phyloP scores from a whole-genome alignment of 1,284 basidiomycete species.

The Xerocomus amazonicus region DNA sequence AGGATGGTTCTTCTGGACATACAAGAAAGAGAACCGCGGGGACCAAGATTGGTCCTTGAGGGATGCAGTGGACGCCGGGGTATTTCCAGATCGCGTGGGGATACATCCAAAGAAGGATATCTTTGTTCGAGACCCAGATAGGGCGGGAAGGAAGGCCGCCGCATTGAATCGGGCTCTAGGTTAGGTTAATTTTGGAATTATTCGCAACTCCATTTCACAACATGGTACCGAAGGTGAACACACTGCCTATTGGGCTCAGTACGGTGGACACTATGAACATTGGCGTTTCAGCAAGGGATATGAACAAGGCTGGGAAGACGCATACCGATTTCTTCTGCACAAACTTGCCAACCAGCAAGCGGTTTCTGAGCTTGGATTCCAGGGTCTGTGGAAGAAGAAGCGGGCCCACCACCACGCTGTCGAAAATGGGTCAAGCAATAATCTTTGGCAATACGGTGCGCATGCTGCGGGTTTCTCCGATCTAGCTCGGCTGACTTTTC shows the following conservation, averaged over 20 bases:
- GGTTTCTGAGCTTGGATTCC: constrained; percentile 59
- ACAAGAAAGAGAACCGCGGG: constrained; percentile 67
- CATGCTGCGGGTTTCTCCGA: neutral
- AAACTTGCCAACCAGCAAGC: constrained; percentile 14
- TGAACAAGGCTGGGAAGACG: constrained; percentile 68
- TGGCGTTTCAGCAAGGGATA: constrained; percentile 68
- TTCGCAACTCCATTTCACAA: neutral
- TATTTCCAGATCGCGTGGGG: constrained; percentile 54
- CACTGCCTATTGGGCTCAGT: constrained; percentile 54
- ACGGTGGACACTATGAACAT: constrained; percentile 56
- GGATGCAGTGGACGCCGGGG: constrained; percentile 63
- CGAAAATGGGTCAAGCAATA: constrained; percentile 39
- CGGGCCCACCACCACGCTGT: constrained; percentile 45
- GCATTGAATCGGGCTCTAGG: constrained; percentile 41
- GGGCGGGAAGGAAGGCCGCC: constrained; percentile 34
- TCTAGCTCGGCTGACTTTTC: neutral
- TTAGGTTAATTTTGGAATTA: constrained; percentile 25
- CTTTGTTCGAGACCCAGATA: constrained; percentile 25
- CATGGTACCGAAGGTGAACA: constrained; percentile 43
- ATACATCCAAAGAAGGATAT: constrained; percentile 23
- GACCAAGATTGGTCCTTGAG: constrained; percentile 79
- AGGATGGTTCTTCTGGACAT: constrained; percentile 90
- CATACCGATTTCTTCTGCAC: constrained; percentile 45
- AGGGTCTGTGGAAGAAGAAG: constrained; percentile 53
- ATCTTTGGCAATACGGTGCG: constrained; percentile 62